Base-by-base conservation (phyloP, 2,329 filamentous ascomycete genomes). In the Alternaria burnsii region DNA sequence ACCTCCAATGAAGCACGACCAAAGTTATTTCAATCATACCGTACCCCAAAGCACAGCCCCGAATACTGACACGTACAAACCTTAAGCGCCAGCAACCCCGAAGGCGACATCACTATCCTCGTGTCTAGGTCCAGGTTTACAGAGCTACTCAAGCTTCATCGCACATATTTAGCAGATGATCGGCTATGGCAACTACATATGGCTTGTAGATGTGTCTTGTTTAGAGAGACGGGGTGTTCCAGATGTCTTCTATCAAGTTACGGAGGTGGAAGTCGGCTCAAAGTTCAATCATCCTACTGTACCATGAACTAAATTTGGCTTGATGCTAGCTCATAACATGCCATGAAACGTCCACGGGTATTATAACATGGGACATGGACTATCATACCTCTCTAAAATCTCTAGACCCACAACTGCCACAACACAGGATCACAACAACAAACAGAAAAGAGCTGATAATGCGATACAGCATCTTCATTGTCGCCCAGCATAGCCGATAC, bases 401-500 rank as follows among this genome's bases (percentile, higher is more conserved):
- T 48, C 6, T 5, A 48, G 30, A 16, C 11, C 12, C 18, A 22
- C 28, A 16, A 22, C 14, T 11, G 32, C 28, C 20, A 48, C 28
- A 48, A 2, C 11, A 48, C 16, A 22, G 12, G 4, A 30, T 46
- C 41, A 44, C 20, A 10, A 38, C 28, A 20, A 7, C 20, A 10
- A 14, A 6, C 4, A 16, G 18, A 46, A 28, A 18, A 12, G 16
- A 42, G 30, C 4, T 16, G 20, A 22, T n/a, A 47, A 20, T 16
- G n/a, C 26, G 32, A 48, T 32, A 24, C 32, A 56, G 26, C 54
- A 43, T 51, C 36, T 51, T 43, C 20, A 51, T 56, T 56, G 36
- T 28, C 28, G 38, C 18, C 22, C 7, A 16, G 34, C 14, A 20
- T 51, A 51, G 54, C 41, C 42, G 30, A 5, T 32, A 22, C 38